Conservation (phyloP, 768 basidiomycete species). For the Mycena metata region DNA sequence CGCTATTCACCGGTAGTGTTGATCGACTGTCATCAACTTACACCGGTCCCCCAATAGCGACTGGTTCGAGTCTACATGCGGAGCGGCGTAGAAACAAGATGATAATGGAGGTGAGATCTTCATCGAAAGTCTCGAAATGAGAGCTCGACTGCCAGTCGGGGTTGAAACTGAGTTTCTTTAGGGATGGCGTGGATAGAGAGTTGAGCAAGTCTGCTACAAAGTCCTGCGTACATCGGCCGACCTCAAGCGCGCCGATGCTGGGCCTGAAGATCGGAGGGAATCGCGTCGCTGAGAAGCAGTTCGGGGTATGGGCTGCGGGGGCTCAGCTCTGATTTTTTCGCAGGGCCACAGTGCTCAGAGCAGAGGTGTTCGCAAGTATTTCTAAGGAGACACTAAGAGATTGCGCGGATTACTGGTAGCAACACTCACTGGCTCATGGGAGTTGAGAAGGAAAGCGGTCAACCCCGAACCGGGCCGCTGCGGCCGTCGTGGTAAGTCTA, state of each 20-base stretch:
- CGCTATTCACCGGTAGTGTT: no score
- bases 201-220: not conserved
- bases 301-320: constrained; percentile 7
- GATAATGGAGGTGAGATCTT: not conserved
- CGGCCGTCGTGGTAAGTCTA: no score
- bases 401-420: no score
- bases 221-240: not conserved
- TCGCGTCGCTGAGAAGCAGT: not conserved
- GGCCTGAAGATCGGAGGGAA: not conserved
- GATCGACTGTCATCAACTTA: no score
- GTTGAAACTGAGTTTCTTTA: not conserved
- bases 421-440: no score
- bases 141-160: no score
- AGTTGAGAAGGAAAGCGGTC: no score
- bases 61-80: not conserved
- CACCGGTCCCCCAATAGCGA: no score
- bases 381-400: no score
- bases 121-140: not conserved
- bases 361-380: not conserved
- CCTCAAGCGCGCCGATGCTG: not conserved
- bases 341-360: not conserved
- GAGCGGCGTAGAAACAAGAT: not conserved
- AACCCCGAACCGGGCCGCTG: no score
- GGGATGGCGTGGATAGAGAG: not conserved
- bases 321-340: not conserved